These are phyloP conservation scores for Xylariaceae sp. DNA, from an alignment of 2,329 filamentous ascomycete genomes.

Conservation along the genomic window DNA sequence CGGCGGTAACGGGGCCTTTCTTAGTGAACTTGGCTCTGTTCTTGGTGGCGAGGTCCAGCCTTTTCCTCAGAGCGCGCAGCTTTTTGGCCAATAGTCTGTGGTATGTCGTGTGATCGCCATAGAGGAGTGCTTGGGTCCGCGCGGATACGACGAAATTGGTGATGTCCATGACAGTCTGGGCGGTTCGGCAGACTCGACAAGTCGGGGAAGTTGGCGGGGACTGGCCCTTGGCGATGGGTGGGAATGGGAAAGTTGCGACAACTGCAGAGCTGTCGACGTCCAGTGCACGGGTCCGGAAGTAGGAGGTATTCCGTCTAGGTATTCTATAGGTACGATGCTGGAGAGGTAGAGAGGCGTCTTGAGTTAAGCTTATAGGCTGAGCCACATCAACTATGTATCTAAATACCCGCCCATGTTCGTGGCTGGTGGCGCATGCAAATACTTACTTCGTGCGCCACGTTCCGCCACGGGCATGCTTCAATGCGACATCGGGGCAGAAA, in stretches of 20 bases:
- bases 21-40: conserved; percentile 81
- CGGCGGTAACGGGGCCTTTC: conserved; percentile 65
- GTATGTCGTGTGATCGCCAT: conserved; percentile 86
- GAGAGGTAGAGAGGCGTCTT: too few species aligned
- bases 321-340: too few species aligned
- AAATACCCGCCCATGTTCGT: background rate
- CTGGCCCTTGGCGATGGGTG: background rate
- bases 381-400: background rate
- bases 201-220: background rate
- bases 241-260: background rate
- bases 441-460: too few species aligned
- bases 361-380: background rate
- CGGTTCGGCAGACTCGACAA: background rate
- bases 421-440: background rate
- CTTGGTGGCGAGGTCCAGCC: conserved; percentile 76
- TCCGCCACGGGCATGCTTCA: background rate
- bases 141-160: conserved; percentile 77
- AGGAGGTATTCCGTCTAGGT: too few species aligned
- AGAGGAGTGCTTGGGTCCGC: conserved; percentile 76
- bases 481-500: too few species aligned
- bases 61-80: conserved; percentile 78
- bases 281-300: too few species aligned
- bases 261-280: background rate
- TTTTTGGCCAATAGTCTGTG: conserved; percentile 74
- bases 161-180: conserved; percentile 68